Base-by-base conservation (phyloP, 179 eudicot species). In the Sideroxylon spinosum region DNA sequence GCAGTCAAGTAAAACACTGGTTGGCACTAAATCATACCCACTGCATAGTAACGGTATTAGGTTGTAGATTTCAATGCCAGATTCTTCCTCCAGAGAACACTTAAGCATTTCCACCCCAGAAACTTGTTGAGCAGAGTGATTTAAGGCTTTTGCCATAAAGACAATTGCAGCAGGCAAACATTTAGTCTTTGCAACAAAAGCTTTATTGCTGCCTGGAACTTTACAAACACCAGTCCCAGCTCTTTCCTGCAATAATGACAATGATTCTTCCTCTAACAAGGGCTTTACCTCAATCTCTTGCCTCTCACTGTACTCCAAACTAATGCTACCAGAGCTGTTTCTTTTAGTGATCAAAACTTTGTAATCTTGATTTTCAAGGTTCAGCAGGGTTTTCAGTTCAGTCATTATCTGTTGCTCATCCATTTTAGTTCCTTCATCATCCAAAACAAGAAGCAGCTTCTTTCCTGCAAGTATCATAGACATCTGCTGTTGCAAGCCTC, bases 371-470 rank as follows among this genome's bases (percentile, higher is more conserved):
- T 10, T 7, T 3, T 11, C 9, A 16, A 20, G 29, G 9, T 55
- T 16, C 57, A 77, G 16, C 62, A 79, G 10, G 1, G 7, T 28
- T 25, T 79, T 1, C 72, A 79, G 52, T 16, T 32, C 22, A 1
- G 3, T 32, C 56, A 37, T 63, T 6, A 68, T 63, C 29, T 53
- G 28, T 7, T 8, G 8, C 59, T 79, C 77, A 0, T 23, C 14
- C 57, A 65, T 65, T 71, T 61, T 44, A 61, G 22, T 67, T n/a
- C 74, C 74, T 74, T 63, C 80, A 37, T 73, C 80, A 71, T 83
- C 82, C 48, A 83, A 32, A 56, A 83, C 69, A 6, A 83, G 13
- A 59, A 83, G 80, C 12, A 79, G 13, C 72, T 59, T 76, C n/a
- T 64, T 65, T 23, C 28, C 14, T 71, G 57, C 12, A 19, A 79